These are phyloP conservation scores for Termitomyces sp. DNA, from an alignment of 768 basidiomycete genomes.

Conservation along the genomic window DNA sequence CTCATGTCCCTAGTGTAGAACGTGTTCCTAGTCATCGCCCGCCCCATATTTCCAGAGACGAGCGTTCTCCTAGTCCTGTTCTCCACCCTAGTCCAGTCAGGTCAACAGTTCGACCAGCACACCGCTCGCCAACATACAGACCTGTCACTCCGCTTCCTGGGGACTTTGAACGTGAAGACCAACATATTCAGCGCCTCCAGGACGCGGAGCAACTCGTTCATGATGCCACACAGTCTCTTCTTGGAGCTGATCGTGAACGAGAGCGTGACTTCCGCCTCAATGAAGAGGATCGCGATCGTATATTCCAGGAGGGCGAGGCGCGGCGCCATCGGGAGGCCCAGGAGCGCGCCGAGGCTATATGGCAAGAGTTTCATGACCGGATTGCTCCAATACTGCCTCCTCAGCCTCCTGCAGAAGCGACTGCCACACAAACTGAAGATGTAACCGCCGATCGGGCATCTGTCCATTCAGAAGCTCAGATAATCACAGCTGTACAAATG, in stretches of 20 bases:
- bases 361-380: constrained; percentile 35
- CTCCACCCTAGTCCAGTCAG: not conserved
- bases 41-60: not conserved
- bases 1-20: not conserved
- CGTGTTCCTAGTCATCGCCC: not conserved
- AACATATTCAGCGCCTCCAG: constrained; percentile 52
- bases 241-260: constrained; percentile 59
- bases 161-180: constrained; percentile 45
- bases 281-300: constrained; percentile 61
- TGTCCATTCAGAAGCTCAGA: constrained; percentile 25
- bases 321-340: constrained; percentile 55
- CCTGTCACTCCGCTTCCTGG: constrained; percentile 33
- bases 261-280: constrained; percentile 61
- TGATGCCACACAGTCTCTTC: constrained; percentile 43
- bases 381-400: constrained; percentile 28
- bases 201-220: constrained; percentile 45
- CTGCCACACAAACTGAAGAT: constrained; percentile 13
- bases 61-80: not conserved
- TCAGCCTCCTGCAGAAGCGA: constrained; percentile 14
- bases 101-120: constrained; percentile 9
- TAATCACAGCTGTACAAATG: constrained; percentile 41
- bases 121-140: constrained; percentile 29
- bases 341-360: constrained; percentile 46
- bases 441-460: constrained; percentile 33
- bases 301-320: constrained; percentile 58